Evolutionary conservation across 202 grass and related monocot species (phyloP), one percentile per base, ranked within the genome.

Genomic region (Panicum hallii): DNA sequence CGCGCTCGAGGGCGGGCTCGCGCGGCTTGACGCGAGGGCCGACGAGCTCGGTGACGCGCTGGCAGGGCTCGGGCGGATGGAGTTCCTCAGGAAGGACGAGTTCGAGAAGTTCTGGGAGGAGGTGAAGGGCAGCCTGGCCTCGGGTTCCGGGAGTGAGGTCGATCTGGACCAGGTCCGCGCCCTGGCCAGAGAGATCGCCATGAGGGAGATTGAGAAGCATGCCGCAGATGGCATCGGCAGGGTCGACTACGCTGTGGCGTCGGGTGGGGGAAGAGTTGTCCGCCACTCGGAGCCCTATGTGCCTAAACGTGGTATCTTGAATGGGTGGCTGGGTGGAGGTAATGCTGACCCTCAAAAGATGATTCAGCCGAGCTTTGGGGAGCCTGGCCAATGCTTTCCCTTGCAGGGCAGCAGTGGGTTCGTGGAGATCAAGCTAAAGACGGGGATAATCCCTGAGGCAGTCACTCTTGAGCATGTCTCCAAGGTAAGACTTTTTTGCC

Each of bases 121-220:
- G 46, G 44, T 92, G 56, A 92, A 82, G 61, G 73, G 70, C 12
- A 79, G 11, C 55, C 44, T 79, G 20, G 77, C 41, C 28, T 56
- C 73, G 4, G 83, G 79, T 16, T 42, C 71, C 1, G 34, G 70
- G 1, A 87, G 2, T 1, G 73, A 82, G 22, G 71, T 90, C 28
- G 77, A 89, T 61, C 78, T 95, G 76, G 88, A 92, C 67, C 66
- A 89, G 75, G 75, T 90, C 40, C 90, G 88, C 15, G 40, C 50
- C 5, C 38, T 92, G 17, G 93, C 90, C 3, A 84, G 88, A 78
- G 93, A 92, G 49, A 86, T 95, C 16, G 72, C 63, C 45, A 79
- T 90, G 79, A 72, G 62, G 52, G 93, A 95, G 80, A 87, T 95
- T 46, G 90, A 92, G 82, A 95, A 88, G 72, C 93, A 95, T 82